phyloP scores from a whole-genome alignment of 208 protist genomes.

The Leishmania amazonensis region DNA sequence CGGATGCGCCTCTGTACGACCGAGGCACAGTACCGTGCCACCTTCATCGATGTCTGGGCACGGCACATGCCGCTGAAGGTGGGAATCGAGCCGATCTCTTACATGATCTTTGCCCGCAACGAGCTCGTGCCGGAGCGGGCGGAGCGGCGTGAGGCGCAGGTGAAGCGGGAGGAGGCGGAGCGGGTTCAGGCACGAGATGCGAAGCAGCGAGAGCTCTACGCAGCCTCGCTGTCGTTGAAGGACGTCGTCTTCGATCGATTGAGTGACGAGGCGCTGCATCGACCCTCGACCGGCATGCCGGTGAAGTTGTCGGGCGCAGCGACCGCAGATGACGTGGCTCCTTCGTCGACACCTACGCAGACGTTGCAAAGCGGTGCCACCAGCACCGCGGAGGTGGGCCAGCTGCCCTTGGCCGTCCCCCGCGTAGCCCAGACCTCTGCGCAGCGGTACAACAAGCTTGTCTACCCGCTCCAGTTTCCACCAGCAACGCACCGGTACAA shows the following conservation, averaged over 20 bases:
- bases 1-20: slow-evolving; percentile 88
- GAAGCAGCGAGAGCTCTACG: slow-evolving; percentile 67
- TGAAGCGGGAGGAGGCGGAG: slow-evolving; percentile 38
- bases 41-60: slow-evolving; percentile 89
- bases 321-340: neutral
- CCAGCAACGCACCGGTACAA: slow-evolving; percentile 85
- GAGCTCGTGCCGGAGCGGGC: slow-evolving; percentile 85
- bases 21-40: slow-evolving; percentile 81
- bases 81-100: slow-evolving; percentile 84
- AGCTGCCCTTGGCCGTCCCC: slow-evolving; percentile 67
- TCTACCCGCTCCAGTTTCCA: slow-evolving; percentile 74
- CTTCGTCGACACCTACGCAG: slow-evolving; percentile 2
- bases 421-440: slow-evolving; percentile 56
- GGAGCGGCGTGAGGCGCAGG: slow-evolving; percentile 49
- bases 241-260: slow-evolving; percentile 88
- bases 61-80: slow-evolving; percentile 79
- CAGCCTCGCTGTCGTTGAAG: slow-evolving; percentile 70
- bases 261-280: slow-evolving; percentile 83
- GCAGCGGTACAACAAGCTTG: slow-evolving; percentile 70
- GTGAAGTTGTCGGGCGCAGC: slow-evolving; percentile 34
- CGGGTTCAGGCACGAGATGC: slow-evolving; percentile 44
- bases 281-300: slow-evolving; percentile 66
- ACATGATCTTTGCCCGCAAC: slow-evolving; percentile 87
- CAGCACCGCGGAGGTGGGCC: slow-evolving; percentile 64
- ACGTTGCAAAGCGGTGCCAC: slow-evolving; percentile 30